Percentiles rank a stretch among this genome's conserved stretches.
These are phyloP conservation scores for Rhizopogon salebrosus DNA, from an alignment of 768 basidiomycete genomes.

Conservation along the genomic window DNA sequence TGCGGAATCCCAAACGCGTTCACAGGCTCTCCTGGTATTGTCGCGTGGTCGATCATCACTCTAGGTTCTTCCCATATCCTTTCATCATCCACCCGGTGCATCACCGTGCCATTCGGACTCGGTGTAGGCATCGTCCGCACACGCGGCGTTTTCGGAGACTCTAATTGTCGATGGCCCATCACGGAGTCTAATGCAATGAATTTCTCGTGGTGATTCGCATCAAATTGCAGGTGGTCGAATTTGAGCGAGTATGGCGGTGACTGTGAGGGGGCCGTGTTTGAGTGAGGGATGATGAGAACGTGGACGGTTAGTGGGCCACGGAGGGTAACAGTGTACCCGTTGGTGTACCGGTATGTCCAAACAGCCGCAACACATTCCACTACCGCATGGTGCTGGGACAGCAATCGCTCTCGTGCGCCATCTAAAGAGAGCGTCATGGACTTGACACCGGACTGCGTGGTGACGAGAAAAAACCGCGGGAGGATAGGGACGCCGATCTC, in stretches of 20 bases:
- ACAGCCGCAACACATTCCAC: constrained; percentile 70
- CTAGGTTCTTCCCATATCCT: constrained; percentile 66
- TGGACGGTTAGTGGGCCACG: constrained; percentile 71
- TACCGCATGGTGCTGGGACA: constrained; percentile 39
- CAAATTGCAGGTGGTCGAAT: constrained; percentile 72
- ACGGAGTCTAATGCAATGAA: constrained; percentile 65
- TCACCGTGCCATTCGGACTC: constrained; percentile 23
- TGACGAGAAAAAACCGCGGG: constrained; percentile 81
- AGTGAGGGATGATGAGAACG: constrained; percentile 34
- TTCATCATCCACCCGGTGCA: constrained; percentile 42
- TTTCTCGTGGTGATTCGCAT: constrained; percentile 70
- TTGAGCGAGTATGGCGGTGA: constrained; percentile 37
- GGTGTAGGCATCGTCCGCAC: constrained; percentile 29
- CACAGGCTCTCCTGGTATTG: constrained; percentile 78
- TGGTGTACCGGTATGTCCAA: constrained; percentile 80
- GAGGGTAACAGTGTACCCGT: constrained; percentile 74
- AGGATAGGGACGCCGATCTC: constrained; percentile 78
- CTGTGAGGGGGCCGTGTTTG: constrained; percentile 15
- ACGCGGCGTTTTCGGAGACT: constrained; percentile 36
- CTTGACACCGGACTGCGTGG: constrained; percentile 78
- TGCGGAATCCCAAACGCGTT: constrained; percentile 88
- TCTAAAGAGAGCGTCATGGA: constrained; percentile 79
- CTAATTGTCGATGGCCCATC: constrained; percentile 40
- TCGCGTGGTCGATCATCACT: constrained; percentile 51
- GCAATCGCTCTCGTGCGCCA: constrained; percentile 67